These are phyloP conservation scores for Cystobasidiopsis lactophilus DNA, from an alignment of 768 basidiomycete genomes.

Conservation along the genomic window DNA sequence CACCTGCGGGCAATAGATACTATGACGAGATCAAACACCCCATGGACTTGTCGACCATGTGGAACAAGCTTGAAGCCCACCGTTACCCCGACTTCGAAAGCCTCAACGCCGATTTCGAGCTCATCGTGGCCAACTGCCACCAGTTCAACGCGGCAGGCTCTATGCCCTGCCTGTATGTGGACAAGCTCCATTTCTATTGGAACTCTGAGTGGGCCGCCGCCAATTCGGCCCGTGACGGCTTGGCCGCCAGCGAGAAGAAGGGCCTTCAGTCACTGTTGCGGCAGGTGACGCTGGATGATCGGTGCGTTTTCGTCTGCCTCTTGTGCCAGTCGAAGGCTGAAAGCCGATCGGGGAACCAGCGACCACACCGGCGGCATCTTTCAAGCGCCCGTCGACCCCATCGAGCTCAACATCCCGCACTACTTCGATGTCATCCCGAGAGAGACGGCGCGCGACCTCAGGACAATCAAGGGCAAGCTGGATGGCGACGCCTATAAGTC, in stretches of 20 bases:
- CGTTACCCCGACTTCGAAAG: constrained; percentile 62
- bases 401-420: constrained; percentile 54
- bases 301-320: constrained; percentile 6
- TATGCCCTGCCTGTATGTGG: constrained; percentile 48
- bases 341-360: not conserved
- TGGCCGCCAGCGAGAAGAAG: constrained; percentile 59
- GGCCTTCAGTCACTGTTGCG: constrained; percentile 48
- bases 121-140: constrained; percentile 73
- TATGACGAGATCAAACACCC: constrained; percentile 71
- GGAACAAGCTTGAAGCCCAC: constrained; percentile 36
- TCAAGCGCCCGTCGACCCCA: constrained; percentile 62
- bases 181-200: constrained; percentile 48
- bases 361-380: constrained; percentile 28
- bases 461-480: constrained; percentile 56
- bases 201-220: constrained; percentile 53
- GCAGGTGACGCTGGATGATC: constrained; percentile 42
- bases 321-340: not conserved
- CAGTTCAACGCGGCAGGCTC: constrained; percentile 73
- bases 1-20: constrained; percentile 35
- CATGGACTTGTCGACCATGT: constrained; percentile 81
- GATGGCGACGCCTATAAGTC: constrained; percentile 63
- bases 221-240: constrained; percentile 8
- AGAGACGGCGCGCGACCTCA: constrained; percentile 68
- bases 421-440: constrained; percentile 69
- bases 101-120: constrained; percentile 53